Evolutionary conservation across 2,329 filamentous ascomycete species (phyloP).

Genomic region (Lachnellula occidentalis): DNA sequence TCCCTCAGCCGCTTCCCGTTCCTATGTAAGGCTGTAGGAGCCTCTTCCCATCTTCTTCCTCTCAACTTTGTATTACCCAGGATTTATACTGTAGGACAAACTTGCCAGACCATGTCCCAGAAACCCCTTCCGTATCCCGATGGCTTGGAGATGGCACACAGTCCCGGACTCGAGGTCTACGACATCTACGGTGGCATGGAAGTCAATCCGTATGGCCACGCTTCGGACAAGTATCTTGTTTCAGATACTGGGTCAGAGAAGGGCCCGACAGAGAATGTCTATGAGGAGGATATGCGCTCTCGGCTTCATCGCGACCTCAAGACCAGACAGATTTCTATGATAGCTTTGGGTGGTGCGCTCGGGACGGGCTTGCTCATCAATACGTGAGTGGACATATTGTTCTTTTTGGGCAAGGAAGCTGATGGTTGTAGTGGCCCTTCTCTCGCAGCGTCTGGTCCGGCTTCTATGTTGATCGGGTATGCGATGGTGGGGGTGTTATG

Average conservation of each 20-base stretch:
- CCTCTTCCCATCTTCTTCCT: not conserved
- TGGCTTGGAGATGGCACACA: slow-evolving; percentile 12
- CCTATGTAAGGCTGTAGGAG: not conserved
- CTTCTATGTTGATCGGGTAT: slow-evolving; percentile 67
- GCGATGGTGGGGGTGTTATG: slow-evolving; percentile 65
- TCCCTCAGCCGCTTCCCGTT: not conserved
- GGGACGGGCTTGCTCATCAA: slow-evolving; percentile 62
- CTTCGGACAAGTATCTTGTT: slow-evolving; percentile 12
- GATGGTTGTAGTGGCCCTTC: slow-evolving; percentile 30
- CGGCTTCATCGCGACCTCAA: slow-evolving; percentile 46
- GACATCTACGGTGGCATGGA: slow-evolving; percentile 3
- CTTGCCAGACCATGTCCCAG: slow-evolving; percentile 3
- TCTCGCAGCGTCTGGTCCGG: slow-evolving; percentile 48
- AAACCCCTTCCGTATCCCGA: slow-evolving; percentile 5
- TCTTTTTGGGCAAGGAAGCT: not conserved
- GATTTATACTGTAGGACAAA: no score
- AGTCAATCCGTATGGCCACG: slow-evolving; percentile 8
- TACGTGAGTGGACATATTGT: slow-evolving; percentile 32
- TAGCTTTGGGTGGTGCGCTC: slow-evolving; percentile 65
- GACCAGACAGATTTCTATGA: slow-evolving; percentile 53
- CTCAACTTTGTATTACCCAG: not conserved
- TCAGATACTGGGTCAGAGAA: slow-evolving; percentile 18
- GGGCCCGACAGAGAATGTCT: slow-evolving; percentile 6
- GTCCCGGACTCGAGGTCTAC: not conserved
- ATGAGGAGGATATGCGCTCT: slow-evolving; percentile 23